Conservation (phyloP, 768 basidiomycete species). For the Ramaria rubella region DNA sequence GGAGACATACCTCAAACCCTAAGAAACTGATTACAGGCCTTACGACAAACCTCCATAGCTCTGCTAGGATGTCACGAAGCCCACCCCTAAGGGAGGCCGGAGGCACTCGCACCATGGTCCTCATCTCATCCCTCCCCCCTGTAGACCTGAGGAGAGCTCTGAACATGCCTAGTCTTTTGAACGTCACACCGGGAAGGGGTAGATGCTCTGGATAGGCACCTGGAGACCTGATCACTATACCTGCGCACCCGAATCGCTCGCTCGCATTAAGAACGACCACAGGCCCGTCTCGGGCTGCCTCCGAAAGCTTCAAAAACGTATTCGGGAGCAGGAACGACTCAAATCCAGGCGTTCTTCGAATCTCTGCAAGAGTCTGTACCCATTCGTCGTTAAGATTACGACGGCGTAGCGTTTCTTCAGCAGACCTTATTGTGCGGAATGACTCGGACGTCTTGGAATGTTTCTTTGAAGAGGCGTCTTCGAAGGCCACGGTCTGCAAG, state of each 20-base stretch:
- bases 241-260: slow-evolving; percentile 14
- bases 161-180: not conserved
- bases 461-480: too few species aligned
- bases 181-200: too few species aligned
- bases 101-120: not conserved
- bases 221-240: slow-evolving; percentile 10
- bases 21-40: not conserved
- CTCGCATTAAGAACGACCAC: slow-evolving; percentile 17
- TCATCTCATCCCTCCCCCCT: not conserved
- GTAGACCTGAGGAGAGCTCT: too few species aligned
- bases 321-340: slow-evolving; percentile 16
- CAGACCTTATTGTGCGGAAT: not conserved
- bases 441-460: not conserved
- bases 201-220: too few species aligned
- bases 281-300: slow-evolving; percentile 16
- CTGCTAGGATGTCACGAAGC: not conserved
- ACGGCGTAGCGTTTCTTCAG: slow-evolving; percentile 16
- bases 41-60: not conserved
- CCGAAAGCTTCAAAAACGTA: slow-evolving; percentile 9
- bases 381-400: slow-evolving; percentile 22
- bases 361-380: slow-evolving; percentile 18
- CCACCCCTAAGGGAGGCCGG: too few species aligned
- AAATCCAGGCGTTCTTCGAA: slow-evolving; percentile 14
- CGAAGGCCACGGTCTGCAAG: too few species aligned
- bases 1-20: not conserved